These are phyloP conservation scores for Trypanosoma rangeli DNA, from an alignment of 208 protist species.

Conservation along the genomic window DNA sequence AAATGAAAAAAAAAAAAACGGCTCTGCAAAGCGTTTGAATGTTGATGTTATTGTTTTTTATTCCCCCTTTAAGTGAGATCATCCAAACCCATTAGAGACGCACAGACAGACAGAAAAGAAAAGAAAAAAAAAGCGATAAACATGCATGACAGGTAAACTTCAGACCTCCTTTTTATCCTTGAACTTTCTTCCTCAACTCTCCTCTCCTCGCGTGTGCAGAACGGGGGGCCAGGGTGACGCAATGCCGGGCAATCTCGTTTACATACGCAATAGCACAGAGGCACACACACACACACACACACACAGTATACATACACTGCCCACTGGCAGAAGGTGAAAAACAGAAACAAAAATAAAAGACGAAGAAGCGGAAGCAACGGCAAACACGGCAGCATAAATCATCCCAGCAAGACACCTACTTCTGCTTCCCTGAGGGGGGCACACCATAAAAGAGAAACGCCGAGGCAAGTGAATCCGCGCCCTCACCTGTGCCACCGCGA, in stretches of 20 bases:
- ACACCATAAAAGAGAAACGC: conserved; percentile 29
- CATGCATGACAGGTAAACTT: neutral
- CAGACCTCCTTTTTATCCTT: neutral
- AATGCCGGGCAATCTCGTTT: neutral
- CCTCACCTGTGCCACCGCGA: neutral
- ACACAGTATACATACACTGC: neutral
- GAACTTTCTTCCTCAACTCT: neutral
- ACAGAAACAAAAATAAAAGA: conserved; percentile 11
- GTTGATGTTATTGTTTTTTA: no score
- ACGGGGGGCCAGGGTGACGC: no score
- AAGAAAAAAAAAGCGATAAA: neutral
- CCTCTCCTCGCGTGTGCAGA: neutral
- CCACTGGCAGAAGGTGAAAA: neutral
- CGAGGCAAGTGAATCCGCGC: neutral
- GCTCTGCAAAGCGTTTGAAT: neutral
- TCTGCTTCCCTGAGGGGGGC: conserved; percentile 14
- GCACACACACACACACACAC: neutral
- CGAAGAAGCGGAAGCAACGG: conserved; percentile 14
- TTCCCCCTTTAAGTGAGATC: no score
- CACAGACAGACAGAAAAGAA: neutral
- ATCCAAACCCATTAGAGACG: neutral
- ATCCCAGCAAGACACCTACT: neutral
- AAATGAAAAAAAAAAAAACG: neutral
- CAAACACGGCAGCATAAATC: neutral
- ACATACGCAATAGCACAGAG: neutral